phyloP scores from a whole-genome alignment of 31 red algal species.

The Endocladia muricata region DNA sequence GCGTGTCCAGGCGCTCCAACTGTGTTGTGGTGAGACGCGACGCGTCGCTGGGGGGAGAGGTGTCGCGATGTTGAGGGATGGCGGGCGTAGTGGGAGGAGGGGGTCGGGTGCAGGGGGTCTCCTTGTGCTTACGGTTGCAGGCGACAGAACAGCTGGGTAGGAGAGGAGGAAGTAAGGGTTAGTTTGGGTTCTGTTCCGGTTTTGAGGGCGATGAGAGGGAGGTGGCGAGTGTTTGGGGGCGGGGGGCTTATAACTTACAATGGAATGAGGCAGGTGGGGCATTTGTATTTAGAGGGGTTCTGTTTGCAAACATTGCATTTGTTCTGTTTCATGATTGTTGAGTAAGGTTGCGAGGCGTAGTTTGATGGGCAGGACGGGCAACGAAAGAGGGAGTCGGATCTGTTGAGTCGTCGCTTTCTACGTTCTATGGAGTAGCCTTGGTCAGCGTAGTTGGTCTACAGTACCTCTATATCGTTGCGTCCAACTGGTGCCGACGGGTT shows the following conservation, averaged over 20 bases:
- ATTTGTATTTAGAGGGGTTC: constrained; percentile 53
- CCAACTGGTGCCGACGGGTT: too few relatives aligned
- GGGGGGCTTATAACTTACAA: constrained; percentile 36
- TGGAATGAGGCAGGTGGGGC: constrained; percentile 56
- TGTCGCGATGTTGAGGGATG: background rate
- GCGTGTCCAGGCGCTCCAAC: constrained; percentile 19
- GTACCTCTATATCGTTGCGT: too few relatives aligned
- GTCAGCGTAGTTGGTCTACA: too few relatives aligned
- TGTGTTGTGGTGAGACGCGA: constrained; percentile 27
- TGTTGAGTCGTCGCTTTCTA: too few relatives aligned
- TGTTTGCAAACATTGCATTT: constrained; percentile 48
- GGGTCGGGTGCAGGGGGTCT: constrained; percentile 21
- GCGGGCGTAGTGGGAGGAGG: background rate
- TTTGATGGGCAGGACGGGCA: too few relatives aligned
- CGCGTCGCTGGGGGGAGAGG: background rate
- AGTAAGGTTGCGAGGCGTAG: too few relatives aligned
- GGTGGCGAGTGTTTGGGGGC: background rate
- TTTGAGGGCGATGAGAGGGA: background rate
- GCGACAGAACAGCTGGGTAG: constrained; percentile 33
- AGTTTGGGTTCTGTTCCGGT: background rate
- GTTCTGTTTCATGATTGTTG: constrained; percentile 23
- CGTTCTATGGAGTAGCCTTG: too few relatives aligned
- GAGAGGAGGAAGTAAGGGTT: background rate
- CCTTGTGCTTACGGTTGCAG: constrained; percentile 46
- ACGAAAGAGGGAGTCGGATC: too few relatives aligned